These are phyloP conservation scores for Lactarius trivialis DNA, from an alignment of 768 basidiomycete species.

Conservation along the genomic window DNA sequence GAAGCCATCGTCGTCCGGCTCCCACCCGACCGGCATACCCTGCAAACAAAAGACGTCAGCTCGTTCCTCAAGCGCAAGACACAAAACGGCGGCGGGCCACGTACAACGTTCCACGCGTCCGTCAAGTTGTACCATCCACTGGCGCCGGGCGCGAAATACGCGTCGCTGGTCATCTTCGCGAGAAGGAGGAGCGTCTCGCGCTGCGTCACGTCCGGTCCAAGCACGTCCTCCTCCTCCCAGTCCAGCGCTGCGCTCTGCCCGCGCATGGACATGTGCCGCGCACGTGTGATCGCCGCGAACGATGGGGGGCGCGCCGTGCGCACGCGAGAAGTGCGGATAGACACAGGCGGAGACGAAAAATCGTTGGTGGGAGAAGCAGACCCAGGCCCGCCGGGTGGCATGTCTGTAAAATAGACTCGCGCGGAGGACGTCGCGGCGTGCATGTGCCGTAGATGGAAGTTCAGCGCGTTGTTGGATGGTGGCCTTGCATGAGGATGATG, in stretches of 20 bases:
- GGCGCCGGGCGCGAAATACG: conserved; percentile 52
- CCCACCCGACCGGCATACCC: conserved; percentile 83
- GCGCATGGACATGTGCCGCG: conserved; percentile 35
- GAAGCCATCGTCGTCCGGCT: conserved; percentile 81
- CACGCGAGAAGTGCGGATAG: conserved; percentile 36
- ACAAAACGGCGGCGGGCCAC: conserved; percentile 18
- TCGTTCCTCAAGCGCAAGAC: background rate
- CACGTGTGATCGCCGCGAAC: conserved; percentile 28
- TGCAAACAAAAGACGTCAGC: conserved; percentile 25
- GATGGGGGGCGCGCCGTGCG: conserved; percentile 45
- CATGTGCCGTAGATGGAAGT: conserved; percentile 60
- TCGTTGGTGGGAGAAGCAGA: conserved; percentile 25
- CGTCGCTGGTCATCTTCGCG: conserved; percentile 87
- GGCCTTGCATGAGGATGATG: conserved; percentile 10
- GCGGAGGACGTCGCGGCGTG: conserved; percentile 52
- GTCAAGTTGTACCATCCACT: conserved; percentile 68
- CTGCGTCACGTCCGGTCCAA: conserved; percentile 65
- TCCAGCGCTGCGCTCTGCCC: conserved; percentile 36
- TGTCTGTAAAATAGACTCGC: conserved; percentile 52
- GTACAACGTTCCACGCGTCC: conserved; percentile 54
- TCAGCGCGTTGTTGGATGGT: conserved; percentile 26
- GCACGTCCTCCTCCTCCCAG: conserved; percentile 63
- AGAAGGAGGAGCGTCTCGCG: conserved; percentile 67
- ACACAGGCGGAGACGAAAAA: conserved; percentile 30
- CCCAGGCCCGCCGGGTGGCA: conserved; percentile 26